Conservation (phyloP, 2,329 filamentous ascomycete genomes). For the Gaeumannomyces sp. region DNA sequence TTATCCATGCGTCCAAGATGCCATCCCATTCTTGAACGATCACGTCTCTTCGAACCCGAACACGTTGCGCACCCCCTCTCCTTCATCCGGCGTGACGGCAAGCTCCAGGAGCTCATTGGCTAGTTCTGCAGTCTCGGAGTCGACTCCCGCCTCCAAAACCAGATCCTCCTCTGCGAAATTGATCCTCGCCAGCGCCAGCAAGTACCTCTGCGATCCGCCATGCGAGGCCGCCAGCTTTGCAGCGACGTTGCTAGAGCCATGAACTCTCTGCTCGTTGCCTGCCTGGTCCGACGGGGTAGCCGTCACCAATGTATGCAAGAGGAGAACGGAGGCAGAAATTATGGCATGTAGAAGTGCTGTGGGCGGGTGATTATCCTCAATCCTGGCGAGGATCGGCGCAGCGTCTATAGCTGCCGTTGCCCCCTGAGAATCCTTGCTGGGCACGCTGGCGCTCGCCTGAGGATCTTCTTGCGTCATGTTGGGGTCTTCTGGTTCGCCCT, state of each 20-base stretch:
- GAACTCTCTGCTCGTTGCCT: not conserved
- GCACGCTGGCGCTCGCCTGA: not conserved
- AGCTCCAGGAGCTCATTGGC: conserved; percentile 78
- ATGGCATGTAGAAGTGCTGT: conserved; percentile 33
- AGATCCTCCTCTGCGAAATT: conserved; percentile 76
- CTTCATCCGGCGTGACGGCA: conserved; percentile 69
- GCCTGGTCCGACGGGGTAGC: conserved; percentile 33
- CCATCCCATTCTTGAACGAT: not conserved
- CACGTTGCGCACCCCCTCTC: conserved; percentile 24
- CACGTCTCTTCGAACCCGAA: conserved; percentile 7
- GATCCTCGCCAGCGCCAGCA: conserved; percentile 74
- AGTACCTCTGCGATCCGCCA: conserved; percentile 74
- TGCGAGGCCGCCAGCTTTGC: conserved; percentile 63
- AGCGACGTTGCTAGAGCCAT: conserved; percentile 46
- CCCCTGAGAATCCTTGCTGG: not conserved
- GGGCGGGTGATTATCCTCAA: conserved; percentile 1
- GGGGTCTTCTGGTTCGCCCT: conserved; percentile 1
- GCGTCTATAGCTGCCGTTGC: not conserved
- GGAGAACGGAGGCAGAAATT: conserved; percentile 40
- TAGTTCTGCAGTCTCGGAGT: conserved; percentile 70
- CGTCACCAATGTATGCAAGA: conserved; percentile 49
- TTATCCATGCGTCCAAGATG: not conserved
- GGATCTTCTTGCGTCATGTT: conserved; percentile 10
- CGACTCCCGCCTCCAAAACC: conserved; percentile 70
- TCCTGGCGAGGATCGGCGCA: not conserved